Evolutionary conservation across 257 asterid genomes (phyloP).

Genomic region (Penstemon davidsonii): DNA sequence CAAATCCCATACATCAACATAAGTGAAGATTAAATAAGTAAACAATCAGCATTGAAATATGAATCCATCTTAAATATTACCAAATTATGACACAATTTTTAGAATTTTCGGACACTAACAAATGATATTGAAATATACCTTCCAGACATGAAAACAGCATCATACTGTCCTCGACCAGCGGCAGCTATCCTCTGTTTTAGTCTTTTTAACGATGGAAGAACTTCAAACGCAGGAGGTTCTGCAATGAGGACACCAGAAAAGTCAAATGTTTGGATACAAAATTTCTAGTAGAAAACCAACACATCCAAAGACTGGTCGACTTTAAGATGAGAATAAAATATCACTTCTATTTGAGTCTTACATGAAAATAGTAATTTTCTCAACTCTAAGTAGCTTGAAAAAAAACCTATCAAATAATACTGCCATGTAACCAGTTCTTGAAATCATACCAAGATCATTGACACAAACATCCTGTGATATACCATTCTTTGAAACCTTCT

Average conservation of each 20-base stretch:
- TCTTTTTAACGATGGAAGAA: constrained; percentile 84
- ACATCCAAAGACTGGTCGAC: background rate
- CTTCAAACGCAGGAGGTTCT: constrained; percentile 94
- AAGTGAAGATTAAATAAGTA: background rate
- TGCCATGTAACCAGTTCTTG: background rate
- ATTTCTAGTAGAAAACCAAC: background rate
- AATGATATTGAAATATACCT: constrained; percentile 45
- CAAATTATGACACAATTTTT: background rate
- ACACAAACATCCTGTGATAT: constrained; percentile 86
- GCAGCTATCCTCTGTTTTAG: constrained; percentile 75
- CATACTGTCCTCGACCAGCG: constrained; percentile 86
- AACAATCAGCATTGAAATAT: background rate
- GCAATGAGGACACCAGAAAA: constrained; percentile 24
- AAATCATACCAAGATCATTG: constrained; percentile 75
- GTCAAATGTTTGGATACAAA: background rate
- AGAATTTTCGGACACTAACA: constrained; percentile 8
- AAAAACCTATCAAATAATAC: background rate
- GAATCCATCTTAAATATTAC: background rate
- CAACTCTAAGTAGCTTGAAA: background rate
- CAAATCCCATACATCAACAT: background rate
- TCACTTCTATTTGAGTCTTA: background rate
- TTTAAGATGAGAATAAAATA: background rate
- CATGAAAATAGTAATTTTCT: constrained; percentile 8
- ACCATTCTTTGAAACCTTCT: constrained; percentile 66
- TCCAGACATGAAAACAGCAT: constrained; percentile 95